phyloP scores from a whole-genome alignment of 176 grass and related monocot genomes.

The sorghum (Sorghum bicolor) region DNA sequence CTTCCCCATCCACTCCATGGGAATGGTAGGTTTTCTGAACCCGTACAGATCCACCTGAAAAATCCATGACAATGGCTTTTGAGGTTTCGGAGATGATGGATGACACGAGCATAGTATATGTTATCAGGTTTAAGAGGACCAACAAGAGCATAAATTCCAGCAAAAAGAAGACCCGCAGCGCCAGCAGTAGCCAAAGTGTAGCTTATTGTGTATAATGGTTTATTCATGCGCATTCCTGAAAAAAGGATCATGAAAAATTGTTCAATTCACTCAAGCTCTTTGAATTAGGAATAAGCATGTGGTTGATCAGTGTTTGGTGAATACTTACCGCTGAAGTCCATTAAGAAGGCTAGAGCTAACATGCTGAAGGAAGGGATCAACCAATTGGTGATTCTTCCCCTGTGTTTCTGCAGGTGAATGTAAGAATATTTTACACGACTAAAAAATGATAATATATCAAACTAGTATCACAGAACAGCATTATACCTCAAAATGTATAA shows the following conservation, averaged over 20 bases:
- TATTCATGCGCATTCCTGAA: conserved; percentile 78
- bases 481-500: conserved; percentile 67
- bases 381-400: conserved; percentile 54
- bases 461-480: neutral
- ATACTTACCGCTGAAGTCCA: conserved; percentile 55
- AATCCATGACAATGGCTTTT: neutral
- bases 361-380: conserved; percentile 69
- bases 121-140: conserved; percentile 17
- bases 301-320: neutral
- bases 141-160: conserved; percentile 67
- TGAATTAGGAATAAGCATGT: neutral
- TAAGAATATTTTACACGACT: neutral
- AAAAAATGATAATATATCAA: neutral
- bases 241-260: neutral
- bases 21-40: conserved; percentile 45
- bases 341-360: conserved; percentile 56
- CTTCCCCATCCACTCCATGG: conserved; percentile 81
- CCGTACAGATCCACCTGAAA: conserved; percentile 81
- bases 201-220: conserved; percentile 76
- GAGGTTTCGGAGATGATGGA: neutral
- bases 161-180: conserved; percentile 57
- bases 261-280: neutral
- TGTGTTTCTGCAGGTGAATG: conserved; percentile 49
- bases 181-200: conserved; percentile 67
- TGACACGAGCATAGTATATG: neutral